These are phyloP conservation scores for Colletotrichum truncatum DNA, from an alignment of 2,329 filamentous ascomycete genomes.

Conservation along the genomic window DNA sequence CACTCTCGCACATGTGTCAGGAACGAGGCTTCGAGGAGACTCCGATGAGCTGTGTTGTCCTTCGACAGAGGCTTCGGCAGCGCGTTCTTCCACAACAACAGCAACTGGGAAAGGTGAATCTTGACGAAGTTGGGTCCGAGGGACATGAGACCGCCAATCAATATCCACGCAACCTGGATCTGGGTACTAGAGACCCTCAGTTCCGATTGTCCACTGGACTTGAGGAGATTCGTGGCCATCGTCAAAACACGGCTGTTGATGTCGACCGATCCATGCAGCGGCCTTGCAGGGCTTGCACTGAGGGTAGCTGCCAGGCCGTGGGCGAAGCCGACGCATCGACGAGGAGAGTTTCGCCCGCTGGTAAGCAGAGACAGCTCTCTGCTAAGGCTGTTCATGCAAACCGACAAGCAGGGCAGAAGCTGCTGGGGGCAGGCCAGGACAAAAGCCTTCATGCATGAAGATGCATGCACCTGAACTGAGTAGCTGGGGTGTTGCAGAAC, in stretches of 20 bases:
- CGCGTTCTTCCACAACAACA: constrained; percentile 97
- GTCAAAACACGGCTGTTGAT: constrained; percentile 92
- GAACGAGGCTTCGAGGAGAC: constrained; percentile 89
- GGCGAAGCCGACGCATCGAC: constrained; percentile 88
- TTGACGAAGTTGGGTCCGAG: constrained; percentile 98
- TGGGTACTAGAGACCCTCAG: constrained; percentile 91
- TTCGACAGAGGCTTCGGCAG: constrained; percentile 93
- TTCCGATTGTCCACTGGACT: constrained; percentile 91
- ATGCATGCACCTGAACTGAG: constrained; percentile 91
- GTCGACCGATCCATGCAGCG: constrained; percentile 93
- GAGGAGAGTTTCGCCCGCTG: constrained; percentile 79
- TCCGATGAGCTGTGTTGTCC: constrained; percentile 86
- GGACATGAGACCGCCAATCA: constrained; percentile 96
- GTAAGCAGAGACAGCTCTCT: constrained; percentile 84
- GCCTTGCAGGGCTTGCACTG: constrained; percentile 87
- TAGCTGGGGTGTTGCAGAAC: constrained; percentile 95
- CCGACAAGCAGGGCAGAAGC: constrained; percentile 87
- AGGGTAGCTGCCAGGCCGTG: constrained; percentile 91
- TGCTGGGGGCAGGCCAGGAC: constrained; percentile 93
- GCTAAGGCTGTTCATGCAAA: constrained; percentile 95
- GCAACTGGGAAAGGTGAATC: constrained; percentile 92
- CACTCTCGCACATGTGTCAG: constrained; percentile 95
- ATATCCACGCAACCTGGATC: constrained; percentile 96
- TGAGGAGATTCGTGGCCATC: constrained; percentile 90
- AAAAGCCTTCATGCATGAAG: constrained; percentile 86